A percentile compares a stretch with the other conserved stretches of the same genome.
These are phyloP conservation scores for Aurinia saxatilis DNA, from an alignment of 345 rosid genomes.

Conservation along the genomic window DNA sequence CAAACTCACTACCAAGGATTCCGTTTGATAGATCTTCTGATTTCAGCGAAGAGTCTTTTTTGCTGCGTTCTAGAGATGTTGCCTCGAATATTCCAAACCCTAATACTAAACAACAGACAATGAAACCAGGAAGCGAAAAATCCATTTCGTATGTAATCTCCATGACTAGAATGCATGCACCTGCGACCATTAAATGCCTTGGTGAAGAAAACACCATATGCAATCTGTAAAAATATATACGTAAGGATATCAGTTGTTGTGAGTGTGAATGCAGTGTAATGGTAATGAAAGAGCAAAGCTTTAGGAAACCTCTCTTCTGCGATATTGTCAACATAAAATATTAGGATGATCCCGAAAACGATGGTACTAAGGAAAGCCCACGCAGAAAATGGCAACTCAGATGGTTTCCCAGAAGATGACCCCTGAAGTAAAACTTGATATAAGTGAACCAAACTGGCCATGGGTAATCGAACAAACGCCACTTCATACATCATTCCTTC, in stretches of 20 bases:
- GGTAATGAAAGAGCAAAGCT: not conserved
- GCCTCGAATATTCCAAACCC: conserved; percentile 88
- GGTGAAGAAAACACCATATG: conserved; percentile 99
- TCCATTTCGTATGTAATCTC: conserved; percentile 78
- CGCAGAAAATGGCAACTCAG: conserved; percentile 67
- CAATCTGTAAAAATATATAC: conserved; percentile 41
- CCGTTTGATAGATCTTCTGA: conserved; percentile 43
- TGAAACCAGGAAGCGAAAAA: conserved; percentile 76
- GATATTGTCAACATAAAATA: conserved; percentile 78
- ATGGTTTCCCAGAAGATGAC: conserved; percentile 44
- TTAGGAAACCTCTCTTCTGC: conserved; percentile 86
- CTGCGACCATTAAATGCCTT: conserved; percentile 84
- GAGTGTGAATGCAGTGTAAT: not conserved
- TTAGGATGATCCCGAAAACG: conserved; percentile 71
- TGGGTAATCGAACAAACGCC: not conserved
- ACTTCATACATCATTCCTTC: not conserved
- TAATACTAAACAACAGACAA: conserved; percentile 64
- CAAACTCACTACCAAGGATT: conserved; percentile 42
- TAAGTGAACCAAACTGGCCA: conserved; percentile 15
- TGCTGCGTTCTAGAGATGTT: conserved; percentile 61
- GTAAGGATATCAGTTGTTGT: not conserved
- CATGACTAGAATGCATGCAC: conserved; percentile 74
- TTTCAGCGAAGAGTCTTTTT: conserved; percentile 47
- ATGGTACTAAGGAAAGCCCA: conserved; percentile 86
- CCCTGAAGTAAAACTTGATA: conserved; percentile 47